Percentiles rank a stretch among this genome's conserved stretches.
Conservation (phyloP, 2,329 filamentous ascomycete genomes). For the Colletotrichum phormii region DNA sequence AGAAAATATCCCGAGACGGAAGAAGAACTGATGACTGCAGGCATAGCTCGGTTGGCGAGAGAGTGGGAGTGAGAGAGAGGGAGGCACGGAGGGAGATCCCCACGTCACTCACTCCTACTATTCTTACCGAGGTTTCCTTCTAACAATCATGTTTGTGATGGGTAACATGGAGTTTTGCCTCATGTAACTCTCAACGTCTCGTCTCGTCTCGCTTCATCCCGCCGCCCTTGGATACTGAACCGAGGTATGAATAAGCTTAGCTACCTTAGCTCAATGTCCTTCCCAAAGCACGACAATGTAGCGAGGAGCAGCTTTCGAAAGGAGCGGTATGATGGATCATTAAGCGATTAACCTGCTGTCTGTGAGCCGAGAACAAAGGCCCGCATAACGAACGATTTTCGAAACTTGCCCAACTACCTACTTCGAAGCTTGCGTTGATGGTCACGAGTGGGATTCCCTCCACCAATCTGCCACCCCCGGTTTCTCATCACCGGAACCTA, state of each 20-base stretch:
- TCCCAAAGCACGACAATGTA: too few relatives aligned
- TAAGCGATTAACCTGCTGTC: too few relatives aligned
- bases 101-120: background rate
- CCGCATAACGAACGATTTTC: too few relatives aligned
- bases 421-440: background rate
- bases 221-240: background rate
- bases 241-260: background rate
- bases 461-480: background rate
- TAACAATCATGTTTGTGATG: background rate
- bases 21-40: background rate
- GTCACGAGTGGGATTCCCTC: background rate
- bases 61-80: too few relatives aligned
- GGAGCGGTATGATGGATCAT: too few relatives aligned
- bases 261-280: background rate
- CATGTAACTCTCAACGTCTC: background rate
- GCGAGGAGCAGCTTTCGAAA: too few relatives aligned
- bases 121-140: background rate
- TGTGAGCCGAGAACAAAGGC: too few relatives aligned
- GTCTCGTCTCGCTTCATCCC: background rate
- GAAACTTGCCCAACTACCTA: too few relatives aligned
- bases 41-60: background rate
- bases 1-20: background rate
- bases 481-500: background rate
- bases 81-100: too few relatives aligned
- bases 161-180: background rate